Conservation (phyloP, 148 eudicot species). For the Heliosperma pusillum region DNA sequence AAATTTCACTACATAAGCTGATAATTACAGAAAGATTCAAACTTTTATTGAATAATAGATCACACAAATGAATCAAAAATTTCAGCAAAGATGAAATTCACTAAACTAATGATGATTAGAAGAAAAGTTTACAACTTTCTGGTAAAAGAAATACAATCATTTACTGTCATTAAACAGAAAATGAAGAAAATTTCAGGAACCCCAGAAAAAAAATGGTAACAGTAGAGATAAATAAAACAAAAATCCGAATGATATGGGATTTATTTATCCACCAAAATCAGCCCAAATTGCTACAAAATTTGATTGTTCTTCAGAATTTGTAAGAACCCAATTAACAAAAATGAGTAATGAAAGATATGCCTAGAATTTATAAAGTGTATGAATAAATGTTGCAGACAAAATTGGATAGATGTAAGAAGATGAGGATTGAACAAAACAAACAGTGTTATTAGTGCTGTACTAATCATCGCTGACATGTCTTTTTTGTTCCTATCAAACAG, state of each 20-base stretch:
- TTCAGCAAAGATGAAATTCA: neutral
- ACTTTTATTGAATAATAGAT: neutral
- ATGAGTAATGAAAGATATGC: neutral
- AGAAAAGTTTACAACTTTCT: slow-evolving; percentile 7
- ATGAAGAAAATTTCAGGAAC: neutral
- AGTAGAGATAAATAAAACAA: neutral
- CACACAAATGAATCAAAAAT: slow-evolving; percentile 5
- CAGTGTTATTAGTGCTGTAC: neutral
- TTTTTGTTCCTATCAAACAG: slow-evolving; percentile 8
- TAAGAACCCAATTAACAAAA: neutral
- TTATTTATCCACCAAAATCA: neutral
- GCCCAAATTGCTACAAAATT: neutral
- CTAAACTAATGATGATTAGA: neutral
- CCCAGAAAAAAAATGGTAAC: slow-evolving; percentile 10
- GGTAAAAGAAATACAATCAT: neutral
- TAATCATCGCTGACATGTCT: slow-evolving; percentile 10
- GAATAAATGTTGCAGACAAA: neutral
- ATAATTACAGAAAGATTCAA: neutral
- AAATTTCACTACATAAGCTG: neutral
- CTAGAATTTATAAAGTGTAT: too few relatives aligned
- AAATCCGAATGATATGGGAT: neutral
- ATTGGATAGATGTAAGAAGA: slow-evolving; percentile 1
- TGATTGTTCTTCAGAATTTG: neutral
- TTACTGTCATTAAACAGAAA: neutral
- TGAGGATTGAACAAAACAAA: neutral